Evolutionary conservation across 1,284 basidiomycete species (phyloP), one percentile per base, ranked within the genome.

Genomic region (Baeospora myosura): DNA sequence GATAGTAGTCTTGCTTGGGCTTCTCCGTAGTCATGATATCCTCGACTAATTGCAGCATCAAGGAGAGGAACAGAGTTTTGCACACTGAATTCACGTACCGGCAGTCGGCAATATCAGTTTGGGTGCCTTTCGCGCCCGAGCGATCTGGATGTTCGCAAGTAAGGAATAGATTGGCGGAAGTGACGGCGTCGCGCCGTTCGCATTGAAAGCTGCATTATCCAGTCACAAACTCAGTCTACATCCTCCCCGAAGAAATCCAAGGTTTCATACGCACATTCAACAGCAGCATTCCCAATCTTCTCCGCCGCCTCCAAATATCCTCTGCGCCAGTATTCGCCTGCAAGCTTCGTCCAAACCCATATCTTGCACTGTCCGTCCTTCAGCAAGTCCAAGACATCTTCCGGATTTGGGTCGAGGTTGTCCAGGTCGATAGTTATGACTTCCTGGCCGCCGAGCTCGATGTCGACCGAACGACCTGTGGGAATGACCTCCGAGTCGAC

Each of bases 121-220:
- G 1, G 93, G 93, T 10, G 90, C 90, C 41, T 72, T 74, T 22
- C 86, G 74, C 1, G 90, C 85, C 49, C 78, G 71, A 1, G 84
- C 78, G 44, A 95, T 74, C 44, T 86, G 76, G 36, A 94, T 75
- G 60, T 91, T 92, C 1, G 89, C 90, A 17, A 90, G 69, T 44
- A 95, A 70, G 16, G 84, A 76, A 49, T 88, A 82, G 40, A 93
- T 71, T 5, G 87, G 82, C 17, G 71, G 74, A 40, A 78, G 59
- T 0, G 71, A 68, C 12, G 66, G 56, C 2, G 61, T 58, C 10
- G 64, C 63, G 8, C 68, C 72, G 44, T 73, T 74, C 6, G 64
- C 61, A 32, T 71, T 68, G 46, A 80, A 73, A n/a, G 74, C 81
- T 83, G 41, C 5, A 31, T 35, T 36, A 41, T 38, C n/a, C n/a